Conservation (phyloP, 139 green algal species). For the Edaphochlamys debaryana region DNA sequence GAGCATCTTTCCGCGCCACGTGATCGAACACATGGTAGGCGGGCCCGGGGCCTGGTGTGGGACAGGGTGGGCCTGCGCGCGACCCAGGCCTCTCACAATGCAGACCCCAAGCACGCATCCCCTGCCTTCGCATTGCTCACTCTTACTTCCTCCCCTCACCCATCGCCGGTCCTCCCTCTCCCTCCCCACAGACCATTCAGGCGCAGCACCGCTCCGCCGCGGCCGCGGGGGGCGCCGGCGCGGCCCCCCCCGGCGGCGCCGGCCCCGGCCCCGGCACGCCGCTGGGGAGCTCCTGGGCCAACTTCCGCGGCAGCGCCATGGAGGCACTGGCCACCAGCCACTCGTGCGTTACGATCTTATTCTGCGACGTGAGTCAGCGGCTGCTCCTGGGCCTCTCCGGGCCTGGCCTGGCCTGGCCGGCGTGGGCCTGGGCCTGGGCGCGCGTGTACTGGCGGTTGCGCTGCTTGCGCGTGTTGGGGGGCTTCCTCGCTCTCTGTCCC, state of each 20-base stretch:
- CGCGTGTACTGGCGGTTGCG: too few species aligned
- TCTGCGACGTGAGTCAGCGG: background rate
- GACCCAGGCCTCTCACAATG: too few species aligned
- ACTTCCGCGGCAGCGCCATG: constrained; percentile 27
- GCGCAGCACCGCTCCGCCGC: constrained; percentile 7
- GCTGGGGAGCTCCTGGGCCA: background rate
- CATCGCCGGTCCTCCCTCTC: too few species aligned
- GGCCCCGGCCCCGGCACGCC: background rate
- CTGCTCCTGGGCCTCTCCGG: too few species aligned
- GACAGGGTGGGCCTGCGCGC: too few species aligned
- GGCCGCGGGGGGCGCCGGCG: background rate
- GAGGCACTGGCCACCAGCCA: constrained; percentile 36
- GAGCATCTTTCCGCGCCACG: constrained; percentile 38
- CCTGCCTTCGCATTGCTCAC: too few species aligned
- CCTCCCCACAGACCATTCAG: constrained; percentile 14
- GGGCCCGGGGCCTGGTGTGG: too few species aligned
- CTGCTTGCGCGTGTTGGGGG: too few species aligned
- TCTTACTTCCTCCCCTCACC: too few species aligned
- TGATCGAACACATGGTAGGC: constrained; percentile 29
- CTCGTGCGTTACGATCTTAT: constrained; percentile 33
- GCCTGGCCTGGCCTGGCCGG: background rate
- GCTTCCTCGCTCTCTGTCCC: too few species aligned
- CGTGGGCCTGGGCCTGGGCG: background rate
- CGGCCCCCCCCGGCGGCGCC: background rate
- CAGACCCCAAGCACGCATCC: too few species aligned